Percentiles rank a stretch among this genome's conserved stretches.
Conservation (phyloP, 306 rosid genomes). For the Alnus glutinosa region DNA sequence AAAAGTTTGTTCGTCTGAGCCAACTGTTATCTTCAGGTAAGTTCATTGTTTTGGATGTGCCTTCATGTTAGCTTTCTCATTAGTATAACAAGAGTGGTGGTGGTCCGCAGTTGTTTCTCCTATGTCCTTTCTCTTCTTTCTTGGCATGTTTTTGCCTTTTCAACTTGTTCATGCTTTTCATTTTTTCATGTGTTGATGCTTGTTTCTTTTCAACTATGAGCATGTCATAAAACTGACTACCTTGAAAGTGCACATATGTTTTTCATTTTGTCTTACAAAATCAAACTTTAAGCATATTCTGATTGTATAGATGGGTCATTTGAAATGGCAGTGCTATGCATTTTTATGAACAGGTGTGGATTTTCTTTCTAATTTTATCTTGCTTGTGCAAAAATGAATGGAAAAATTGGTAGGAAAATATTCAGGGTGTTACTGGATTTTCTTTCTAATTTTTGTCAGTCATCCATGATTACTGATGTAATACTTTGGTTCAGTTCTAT, state of each 20-base stretch:
- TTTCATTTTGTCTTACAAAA: neutral
- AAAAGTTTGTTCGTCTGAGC: constrained; percentile 55
- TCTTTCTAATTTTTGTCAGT: too few relatives aligned
- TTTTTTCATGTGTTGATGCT: neutral
- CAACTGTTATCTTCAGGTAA: constrained; percentile 73
- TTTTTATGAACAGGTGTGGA: neutral
- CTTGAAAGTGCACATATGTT: neutral
- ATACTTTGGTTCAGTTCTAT: neutral
- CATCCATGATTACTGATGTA: neutral
- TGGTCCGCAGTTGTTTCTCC: neutral
- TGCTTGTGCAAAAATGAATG: neutral
- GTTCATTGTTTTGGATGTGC: constrained; percentile 2
- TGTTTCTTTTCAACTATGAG: neutral
- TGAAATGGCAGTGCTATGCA: neutral
- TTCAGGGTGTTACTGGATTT: neutral
- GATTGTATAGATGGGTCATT: neutral
- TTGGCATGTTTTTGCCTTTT: neutral
- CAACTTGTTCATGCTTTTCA: neutral
- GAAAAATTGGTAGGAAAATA: neutral
- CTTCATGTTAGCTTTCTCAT: neutral
- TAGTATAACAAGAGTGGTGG: neutral
- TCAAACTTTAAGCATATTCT: neutral
- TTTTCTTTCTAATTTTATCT: neutral
- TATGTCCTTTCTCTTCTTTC: neutral
- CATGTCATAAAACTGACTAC: neutral